Conservation (phyloP, 352 stramenopile genomes). For the Phytophthora litchii region DNA sequence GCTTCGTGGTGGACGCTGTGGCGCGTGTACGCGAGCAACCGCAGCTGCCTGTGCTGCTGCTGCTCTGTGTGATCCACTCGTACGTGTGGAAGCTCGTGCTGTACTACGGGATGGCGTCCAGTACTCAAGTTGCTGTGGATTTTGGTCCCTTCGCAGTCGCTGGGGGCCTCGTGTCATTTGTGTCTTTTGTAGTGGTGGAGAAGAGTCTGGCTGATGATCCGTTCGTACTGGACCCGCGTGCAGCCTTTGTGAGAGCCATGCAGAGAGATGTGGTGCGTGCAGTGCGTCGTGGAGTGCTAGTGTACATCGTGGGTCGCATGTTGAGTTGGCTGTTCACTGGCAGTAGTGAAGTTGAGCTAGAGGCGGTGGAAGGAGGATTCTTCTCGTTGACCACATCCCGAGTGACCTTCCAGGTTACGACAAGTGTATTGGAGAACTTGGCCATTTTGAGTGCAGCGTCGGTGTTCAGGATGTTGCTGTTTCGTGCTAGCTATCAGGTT, state of each 20-base stretch:
- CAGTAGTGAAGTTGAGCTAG: neutral
- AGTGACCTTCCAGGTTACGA: conserved; percentile 52
- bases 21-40: conserved; percentile 46
- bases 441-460: conserved; percentile 45
- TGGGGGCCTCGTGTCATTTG: conserved; percentile 47
- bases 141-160: conserved; percentile 47
- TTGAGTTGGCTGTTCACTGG: conserved; percentile 29
- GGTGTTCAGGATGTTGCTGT: conserved; percentile 61
- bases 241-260: conserved; percentile 40
- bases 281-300: conserved; percentile 44
- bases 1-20: conserved; percentile 35
- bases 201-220: conserved; percentile 47
- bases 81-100: conserved; percentile 59
- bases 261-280: conserved; percentile 55
- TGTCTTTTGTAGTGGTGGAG: conserved; percentile 51
- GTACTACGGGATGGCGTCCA: conserved; percentile 38
- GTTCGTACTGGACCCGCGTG: conserved; percentile 56
- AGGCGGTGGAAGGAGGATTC: conserved; percentile 20
- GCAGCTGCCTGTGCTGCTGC: conserved; percentile 49
- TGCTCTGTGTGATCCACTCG: conserved; percentile 50
- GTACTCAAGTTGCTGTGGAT: conserved; percentile 15
- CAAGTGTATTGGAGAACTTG: conserved; percentile 52
- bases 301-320: conserved; percentile 35
- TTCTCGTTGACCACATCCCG: conserved; percentile 34
- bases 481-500: conserved; percentile 43